Conservation (phyloP, 2,329 filamentous ascomycete species). For the Penicillium aurantiogriseum region DNA sequence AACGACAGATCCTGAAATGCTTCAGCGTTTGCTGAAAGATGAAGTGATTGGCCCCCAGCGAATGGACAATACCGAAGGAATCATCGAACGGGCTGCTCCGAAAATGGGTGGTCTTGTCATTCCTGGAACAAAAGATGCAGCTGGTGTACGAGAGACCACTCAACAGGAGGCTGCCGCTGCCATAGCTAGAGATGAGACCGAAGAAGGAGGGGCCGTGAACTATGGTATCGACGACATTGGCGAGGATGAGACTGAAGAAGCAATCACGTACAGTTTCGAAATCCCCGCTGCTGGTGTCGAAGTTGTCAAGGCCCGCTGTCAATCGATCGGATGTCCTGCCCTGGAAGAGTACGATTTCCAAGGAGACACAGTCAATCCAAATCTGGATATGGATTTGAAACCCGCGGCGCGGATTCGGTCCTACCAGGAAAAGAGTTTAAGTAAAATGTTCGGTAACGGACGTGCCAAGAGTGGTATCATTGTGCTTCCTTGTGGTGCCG, state of each 20-base stretch:
- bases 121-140: constrained; percentile 89
- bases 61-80: constrained; percentile 68
- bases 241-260: constrained; percentile 71
- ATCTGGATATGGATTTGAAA: constrained; percentile 91
- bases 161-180: constrained; percentile 38
- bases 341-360: constrained; percentile 97
- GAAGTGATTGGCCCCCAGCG: constrained; percentile 75
- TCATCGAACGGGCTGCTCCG: constrained; percentile 78
- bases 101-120: constrained; percentile 88
- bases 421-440: constrained; percentile 95
- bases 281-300: constrained; percentile 81
- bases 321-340: constrained; percentile 80
- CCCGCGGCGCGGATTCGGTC: constrained; percentile 29
- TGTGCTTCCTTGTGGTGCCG: constrained; percentile 91
- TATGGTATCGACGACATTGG: constrained; percentile 70
- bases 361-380: constrained; percentile 84
- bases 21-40: constrained; percentile 84
- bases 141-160: constrained; percentile 74
- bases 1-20: constrained; percentile 79
- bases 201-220: constrained; percentile 65
- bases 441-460: constrained; percentile 99
- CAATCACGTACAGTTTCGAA: constrained; percentile 90
- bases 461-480: constrained; percentile 97
- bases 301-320: constrained; percentile 82
- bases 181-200: constrained; percentile 36